Conservation (phyloP, 306 rosid genomes). For the Castanospermum australe region DNA sequence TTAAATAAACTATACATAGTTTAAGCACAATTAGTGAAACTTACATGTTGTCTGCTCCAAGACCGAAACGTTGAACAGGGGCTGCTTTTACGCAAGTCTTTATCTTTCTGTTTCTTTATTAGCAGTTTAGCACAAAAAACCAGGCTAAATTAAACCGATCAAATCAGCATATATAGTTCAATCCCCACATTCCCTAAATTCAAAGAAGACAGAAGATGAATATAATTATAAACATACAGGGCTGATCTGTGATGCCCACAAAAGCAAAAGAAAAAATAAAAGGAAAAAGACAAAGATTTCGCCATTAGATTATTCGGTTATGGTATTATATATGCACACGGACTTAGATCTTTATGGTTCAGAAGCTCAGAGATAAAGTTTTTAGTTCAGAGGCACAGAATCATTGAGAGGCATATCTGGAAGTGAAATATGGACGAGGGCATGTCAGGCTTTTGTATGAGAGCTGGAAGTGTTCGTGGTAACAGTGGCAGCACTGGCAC, state of each 20-base stretch:
- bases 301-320: constrained; percentile 16
- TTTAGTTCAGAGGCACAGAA: constrained; percentile 34
- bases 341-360: constrained; percentile 48
- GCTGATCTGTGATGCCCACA: background rate
- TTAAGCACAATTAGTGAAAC: constrained; percentile 39
- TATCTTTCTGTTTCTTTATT: constrained; percentile 35
- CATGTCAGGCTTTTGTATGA: constrained; percentile 65
- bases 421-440: constrained; percentile 60
- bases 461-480: constrained; percentile 40
- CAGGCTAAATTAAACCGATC: constrained; percentile 40
- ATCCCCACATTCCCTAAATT: constrained; percentile 61
- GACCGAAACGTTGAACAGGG: constrained; percentile 82
- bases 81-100: constrained; percentile 78
- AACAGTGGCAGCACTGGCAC: constrained; percentile 38
- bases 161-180: constrained; percentile 46
- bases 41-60: constrained; percentile 49
- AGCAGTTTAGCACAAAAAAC: constrained; percentile 68
- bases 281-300: background rate
- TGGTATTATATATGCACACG: constrained; percentile 67
- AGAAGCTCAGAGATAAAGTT: constrained; percentile 41
- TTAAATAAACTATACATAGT: background rate
- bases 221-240: constrained; percentile 31
- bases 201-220: constrained; percentile 39
- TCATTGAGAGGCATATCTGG: background rate
- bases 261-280: constrained; percentile 17